Base-by-base conservation (phyloP, 176 grass and related monocot species). In the Avena sativa region DNA sequence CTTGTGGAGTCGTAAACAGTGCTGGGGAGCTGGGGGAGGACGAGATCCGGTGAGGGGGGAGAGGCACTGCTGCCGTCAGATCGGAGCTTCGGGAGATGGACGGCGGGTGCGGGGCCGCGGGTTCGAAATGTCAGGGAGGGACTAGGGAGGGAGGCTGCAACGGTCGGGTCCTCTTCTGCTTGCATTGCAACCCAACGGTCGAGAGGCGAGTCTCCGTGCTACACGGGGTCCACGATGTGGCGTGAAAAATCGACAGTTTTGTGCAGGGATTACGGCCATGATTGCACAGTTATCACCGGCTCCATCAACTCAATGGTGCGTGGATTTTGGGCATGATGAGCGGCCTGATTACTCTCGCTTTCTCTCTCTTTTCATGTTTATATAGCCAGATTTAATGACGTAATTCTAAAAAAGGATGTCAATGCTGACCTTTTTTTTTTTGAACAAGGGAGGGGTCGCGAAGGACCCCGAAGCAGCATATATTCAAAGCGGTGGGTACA, bases 111-210 rank as follows among this genome's bases (percentile, higher is more conserved):
- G 74, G n/a, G 28, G 38, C 61, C 43, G 70, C 16, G 8, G 79
- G 17, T 89, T 90, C 83, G 88, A 86, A 89, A 88, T 47, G 28
- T 12, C n/a, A 9, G 49, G 77, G 83, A 84, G 88, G 86, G 87
- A 90, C 9, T 16, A 9, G 49, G 77, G 83, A 84, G 88, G 86
- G 87, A 90, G 47, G 30, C 55, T 71, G 55, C 88, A 92, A 94
- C 90, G 90, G 92, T 90, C 90, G 84, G 84, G 65, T 64, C 10
- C 30, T 57, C 72, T 17, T 19, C 10, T 36, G 12, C 12, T 17
- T 17, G 36, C 55, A 34, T 17, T 17, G 36, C 55, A 34, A 12
- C 13, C 13, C 47, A 95, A 93, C 90, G 90, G 85, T 86, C 93
- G 88, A 30, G 58, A 83, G 43, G 20, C 34, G 46, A 48, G 46